Percentiles rank a stretch among this genome's conserved stretches.
Conservation (phyloP, 164 flowering plant species). For the Magnolia sinica region DNA sequence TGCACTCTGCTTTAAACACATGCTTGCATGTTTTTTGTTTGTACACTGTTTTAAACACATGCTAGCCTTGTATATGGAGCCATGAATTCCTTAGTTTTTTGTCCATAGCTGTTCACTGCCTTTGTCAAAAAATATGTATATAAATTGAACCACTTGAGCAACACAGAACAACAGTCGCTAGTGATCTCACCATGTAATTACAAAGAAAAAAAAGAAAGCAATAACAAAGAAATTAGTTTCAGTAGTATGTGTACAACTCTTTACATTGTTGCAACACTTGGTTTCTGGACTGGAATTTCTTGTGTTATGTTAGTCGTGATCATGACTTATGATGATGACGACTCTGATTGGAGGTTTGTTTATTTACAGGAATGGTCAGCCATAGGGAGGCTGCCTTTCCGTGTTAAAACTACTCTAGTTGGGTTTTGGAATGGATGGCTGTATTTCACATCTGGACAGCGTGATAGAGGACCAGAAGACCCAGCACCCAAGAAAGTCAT, state of each 20-base stretch:
- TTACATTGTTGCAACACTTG: background rate
- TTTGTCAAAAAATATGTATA: too few relatives aligned
- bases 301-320: background rate
- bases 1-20: too few relatives aligned
- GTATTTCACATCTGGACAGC: slow-evolving; percentile 93
- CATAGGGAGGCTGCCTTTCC: slow-evolving; percentile 80
- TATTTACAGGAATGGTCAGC: slow-evolving; percentile 79
- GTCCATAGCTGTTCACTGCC: too few relatives aligned
- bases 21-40: too few relatives aligned
- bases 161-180: background rate
- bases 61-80: too few relatives aligned
- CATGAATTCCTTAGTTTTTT: too few relatives aligned
- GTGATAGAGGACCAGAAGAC: slow-evolving; percentile 87
- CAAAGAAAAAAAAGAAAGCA: background rate
- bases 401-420: slow-evolving; percentile 78
- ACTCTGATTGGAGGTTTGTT: background rate
- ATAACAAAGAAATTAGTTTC: background rate
- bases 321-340: background rate
- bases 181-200: background rate
- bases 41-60: too few relatives aligned
- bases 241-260: background rate
- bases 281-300: background rate
- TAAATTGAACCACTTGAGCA: background rate
- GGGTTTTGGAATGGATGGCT: slow-evolving; percentile 87
- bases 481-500: slow-evolving; percentile 78